These are phyloP conservation scores for Heliocybe sulcata DNA, from an alignment of 1,284 basidiomycete species.

Conservation along the genomic window DNA sequence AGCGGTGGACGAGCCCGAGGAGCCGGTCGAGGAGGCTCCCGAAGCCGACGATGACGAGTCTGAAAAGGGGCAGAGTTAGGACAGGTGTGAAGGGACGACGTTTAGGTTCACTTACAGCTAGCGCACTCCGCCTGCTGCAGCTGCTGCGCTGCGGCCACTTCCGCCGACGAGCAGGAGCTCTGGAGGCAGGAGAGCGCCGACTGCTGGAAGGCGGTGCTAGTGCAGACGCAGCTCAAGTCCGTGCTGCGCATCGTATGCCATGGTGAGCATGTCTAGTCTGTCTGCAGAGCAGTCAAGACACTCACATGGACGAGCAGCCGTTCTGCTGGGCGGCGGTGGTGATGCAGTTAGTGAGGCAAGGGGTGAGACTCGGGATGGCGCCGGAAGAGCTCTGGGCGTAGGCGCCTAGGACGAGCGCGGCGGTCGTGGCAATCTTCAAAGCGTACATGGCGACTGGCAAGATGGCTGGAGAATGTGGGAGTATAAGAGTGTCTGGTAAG, in stretches of 20 bases:
- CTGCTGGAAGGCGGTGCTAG: not conserved
- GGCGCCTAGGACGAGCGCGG: not conserved
- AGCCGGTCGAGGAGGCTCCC: not conserved
- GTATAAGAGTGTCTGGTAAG: not conserved
- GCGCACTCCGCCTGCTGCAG: not conserved
- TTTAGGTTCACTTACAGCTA: not conserved
- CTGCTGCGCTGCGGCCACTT: not conserved
- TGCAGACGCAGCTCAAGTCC: not conserved
- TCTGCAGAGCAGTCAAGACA: too few relatives aligned
- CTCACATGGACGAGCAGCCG: constrained; percentile 1
- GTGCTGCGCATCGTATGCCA: not conserved
- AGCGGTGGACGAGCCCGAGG: not conserved
- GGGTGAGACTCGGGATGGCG: not conserved
- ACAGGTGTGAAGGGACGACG: not conserved
- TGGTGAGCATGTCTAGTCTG: not conserved
- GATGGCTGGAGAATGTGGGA: not conserved
- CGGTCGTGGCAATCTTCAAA: not conserved
- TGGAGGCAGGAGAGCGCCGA: not conserved
- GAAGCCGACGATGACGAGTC: not conserved
- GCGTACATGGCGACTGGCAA: not conserved
- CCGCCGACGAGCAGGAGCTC: not conserved
- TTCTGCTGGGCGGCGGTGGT: not conserved
- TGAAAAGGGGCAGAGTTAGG: too few relatives aligned
- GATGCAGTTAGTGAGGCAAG: not conserved
- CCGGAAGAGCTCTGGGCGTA: not conserved